These are phyloP conservation scores for Backusella liffmaniae DNA, from an alignment of 192 early-diverging fungal species.

Conservation along the genomic window DNA sequence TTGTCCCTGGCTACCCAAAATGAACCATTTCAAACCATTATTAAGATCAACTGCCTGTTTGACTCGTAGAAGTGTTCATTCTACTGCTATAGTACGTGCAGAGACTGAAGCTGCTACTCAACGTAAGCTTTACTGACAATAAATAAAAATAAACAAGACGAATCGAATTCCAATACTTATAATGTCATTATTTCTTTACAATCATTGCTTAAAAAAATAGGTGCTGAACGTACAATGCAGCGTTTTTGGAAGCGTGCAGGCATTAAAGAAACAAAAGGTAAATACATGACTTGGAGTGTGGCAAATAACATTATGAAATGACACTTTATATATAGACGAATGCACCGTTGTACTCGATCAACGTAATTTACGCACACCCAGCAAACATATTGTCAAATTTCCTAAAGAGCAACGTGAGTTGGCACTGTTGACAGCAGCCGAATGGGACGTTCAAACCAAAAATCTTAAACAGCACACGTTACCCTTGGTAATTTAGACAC, in stretches of 20 bases:
- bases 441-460: conserved; percentile 90
- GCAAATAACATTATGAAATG: too few relatives aligned
- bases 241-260: conserved; percentile 62
- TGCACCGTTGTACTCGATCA: conserved; percentile 66
- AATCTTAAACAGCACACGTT: conserved; percentile 82
- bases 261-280: conserved; percentile 50
- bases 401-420: conserved; percentile 55
- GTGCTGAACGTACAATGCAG: conserved; percentile 51
- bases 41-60: neutral
- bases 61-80: conserved; percentile 1
- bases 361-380: conserved; percentile 82
- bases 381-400: conserved; percentile 65
- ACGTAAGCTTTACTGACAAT: neutral
- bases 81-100: neutral
- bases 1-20: conserved; percentile 8
- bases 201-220: conserved; percentile 11
- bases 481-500: conserved; percentile 62
- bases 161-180: neutral
- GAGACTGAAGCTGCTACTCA: conserved; percentile 5
- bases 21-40: neutral
- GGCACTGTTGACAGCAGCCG: conserved; percentile 82
- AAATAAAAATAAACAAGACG: neutral
- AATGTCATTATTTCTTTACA: neutral
- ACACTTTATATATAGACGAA: neutral
- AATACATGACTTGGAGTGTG: neutral